Conservation (phyloP, 148 eudicot genomes). For the Heliamphora exappendiculata region DNA sequence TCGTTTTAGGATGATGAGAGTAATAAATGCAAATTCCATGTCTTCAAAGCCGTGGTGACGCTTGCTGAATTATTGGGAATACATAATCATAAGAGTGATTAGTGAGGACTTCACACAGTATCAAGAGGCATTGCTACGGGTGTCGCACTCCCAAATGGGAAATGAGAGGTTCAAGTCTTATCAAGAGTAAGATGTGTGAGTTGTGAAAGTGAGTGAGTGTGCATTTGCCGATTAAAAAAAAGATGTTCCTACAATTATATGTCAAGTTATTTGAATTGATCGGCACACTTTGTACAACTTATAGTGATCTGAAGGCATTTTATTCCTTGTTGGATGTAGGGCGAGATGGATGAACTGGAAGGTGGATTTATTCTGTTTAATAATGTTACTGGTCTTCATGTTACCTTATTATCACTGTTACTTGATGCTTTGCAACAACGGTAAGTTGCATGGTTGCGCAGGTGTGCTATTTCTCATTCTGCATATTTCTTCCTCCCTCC, state of each 20-base stretch:
- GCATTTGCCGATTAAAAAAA: no score
- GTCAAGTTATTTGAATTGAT: not conserved
- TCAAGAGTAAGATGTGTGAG: no score
- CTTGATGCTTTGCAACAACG: conserved; percentile 88
- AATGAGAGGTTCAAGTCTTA: no score
- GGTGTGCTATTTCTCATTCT: not conserved
- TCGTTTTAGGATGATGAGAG: not conserved
- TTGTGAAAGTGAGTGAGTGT: no score
- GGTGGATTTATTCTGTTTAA: conserved; percentile 89
- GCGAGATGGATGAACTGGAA: conserved; percentile 98
- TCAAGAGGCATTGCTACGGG: no score
- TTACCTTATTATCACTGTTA: conserved; percentile 95
- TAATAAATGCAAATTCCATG: not conserved
- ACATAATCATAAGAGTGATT: not conserved
- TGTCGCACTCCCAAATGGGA: no score
- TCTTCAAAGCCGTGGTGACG: not conserved
- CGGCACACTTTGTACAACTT: not conserved
- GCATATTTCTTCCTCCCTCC: not conserved
- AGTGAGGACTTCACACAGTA: not conserved
- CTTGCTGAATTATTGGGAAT: not conserved
- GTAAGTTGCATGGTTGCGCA: conserved; percentile 26
- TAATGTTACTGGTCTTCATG: conserved; percentile 83
- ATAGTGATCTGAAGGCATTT: not conserved
- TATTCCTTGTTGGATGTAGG: conserved; percentile 39
- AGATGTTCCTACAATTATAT: not conserved